phyloP scores from a whole-genome alignment of 352 stramenopile genomes.

The Phytopythium montanum region DNA sequence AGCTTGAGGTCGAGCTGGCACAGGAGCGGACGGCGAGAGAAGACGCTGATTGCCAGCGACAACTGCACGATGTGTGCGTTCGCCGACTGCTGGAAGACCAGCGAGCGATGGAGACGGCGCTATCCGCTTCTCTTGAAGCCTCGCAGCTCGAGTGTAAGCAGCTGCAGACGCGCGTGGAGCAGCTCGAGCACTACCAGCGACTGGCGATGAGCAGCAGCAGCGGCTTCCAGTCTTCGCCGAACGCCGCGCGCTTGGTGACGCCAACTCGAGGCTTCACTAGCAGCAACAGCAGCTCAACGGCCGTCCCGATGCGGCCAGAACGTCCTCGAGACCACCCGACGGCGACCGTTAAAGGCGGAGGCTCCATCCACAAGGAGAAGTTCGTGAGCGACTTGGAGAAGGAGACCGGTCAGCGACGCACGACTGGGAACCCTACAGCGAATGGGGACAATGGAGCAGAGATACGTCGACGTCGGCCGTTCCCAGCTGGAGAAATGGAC shows the following conservation, averaged over 20 bases:
- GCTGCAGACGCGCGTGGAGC: constrained; percentile 35
- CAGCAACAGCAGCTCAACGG: constrained; percentile 16
- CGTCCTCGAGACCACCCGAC: constrained; percentile 29
- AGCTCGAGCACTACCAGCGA: constrained; percentile 25
- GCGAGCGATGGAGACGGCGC: constrained; percentile 45
- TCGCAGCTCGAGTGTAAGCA: constrained; percentile 34
- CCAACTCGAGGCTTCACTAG: not conserved
- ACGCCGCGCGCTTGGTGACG: not conserved
- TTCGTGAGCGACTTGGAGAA: constrained; percentile 71
- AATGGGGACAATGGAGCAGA: constrained; percentile 9
- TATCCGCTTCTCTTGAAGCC: constrained; percentile 26
- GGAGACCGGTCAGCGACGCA: constrained; percentile 63
- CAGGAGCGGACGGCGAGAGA: constrained; percentile 25
- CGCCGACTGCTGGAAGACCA: constrained; percentile 43
- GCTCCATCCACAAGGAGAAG: constrained; percentile 59
- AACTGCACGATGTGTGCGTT: constrained; percentile 42
- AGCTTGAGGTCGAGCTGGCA: constrained; percentile 38
- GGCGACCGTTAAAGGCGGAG: constrained; percentile 16
- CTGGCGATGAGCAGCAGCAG: constrained; percentile 1
- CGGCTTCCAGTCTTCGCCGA: constrained; percentile 3
- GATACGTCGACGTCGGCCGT: constrained; percentile 28
- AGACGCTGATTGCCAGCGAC: constrained; percentile 29
- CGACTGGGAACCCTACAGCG: constrained; percentile 28
- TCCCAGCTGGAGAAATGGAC: constrained; percentile 23
- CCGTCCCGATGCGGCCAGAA: constrained; percentile 52